Percentiles rank a stretch among this genome's conserved stretches.
Conservation (phyloP, 306 rosid species). For the Cucurbita pepo region DNA sequence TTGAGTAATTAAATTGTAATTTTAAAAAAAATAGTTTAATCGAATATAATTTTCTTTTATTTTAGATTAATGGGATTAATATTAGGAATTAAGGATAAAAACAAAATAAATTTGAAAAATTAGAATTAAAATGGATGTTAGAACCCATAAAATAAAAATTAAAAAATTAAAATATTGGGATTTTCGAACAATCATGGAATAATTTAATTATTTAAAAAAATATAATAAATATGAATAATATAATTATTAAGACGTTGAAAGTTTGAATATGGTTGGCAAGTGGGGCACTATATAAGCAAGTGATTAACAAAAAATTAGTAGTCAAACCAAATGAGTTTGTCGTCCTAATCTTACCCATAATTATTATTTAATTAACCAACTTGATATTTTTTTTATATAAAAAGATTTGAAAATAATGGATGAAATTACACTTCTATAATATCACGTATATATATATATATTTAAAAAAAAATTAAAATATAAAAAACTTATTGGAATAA, state of each 20-base stretch:
- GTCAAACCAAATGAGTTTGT: conserved; percentile 6
- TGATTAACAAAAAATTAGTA: background rate
- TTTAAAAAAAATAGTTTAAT: no score
- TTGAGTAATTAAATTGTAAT: no score
- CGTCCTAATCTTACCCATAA: conserved; percentile 6
- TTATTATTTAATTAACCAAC: conserved; percentile 2
- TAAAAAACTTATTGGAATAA: background rate
- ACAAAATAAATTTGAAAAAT: background rate
- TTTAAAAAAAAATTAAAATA: background rate
- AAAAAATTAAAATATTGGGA: background rate
- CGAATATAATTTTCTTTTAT: no score
- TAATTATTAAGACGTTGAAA: conserved; percentile 1
- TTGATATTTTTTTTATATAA: background rate
- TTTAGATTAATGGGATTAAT: no score
- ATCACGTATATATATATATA: background rate
- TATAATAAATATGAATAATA: background rate
- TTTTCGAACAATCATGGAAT: background rate
- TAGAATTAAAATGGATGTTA: background rate
- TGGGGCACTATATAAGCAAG: background rate
- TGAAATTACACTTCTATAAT: background rate
- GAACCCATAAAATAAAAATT: no score
- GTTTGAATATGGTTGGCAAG: background rate
- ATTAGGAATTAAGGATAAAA: no score
- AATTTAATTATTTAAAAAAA: background rate
- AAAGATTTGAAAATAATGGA: background rate